Conservation (phyloP, 306 rosid genomes). For the Astragalus glycyphyllos region DNA sequence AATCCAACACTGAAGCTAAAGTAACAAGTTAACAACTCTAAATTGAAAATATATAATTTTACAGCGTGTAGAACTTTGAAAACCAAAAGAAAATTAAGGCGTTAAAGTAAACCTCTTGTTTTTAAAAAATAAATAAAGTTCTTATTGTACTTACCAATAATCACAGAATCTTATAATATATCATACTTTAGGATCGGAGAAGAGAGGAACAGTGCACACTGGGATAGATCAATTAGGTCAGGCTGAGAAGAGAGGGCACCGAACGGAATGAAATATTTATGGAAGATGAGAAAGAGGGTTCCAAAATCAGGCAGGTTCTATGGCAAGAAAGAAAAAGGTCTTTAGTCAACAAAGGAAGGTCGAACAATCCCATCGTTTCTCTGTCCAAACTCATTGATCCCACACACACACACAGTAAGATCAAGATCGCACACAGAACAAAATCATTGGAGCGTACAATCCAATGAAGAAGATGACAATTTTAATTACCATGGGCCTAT, state of each 20-base stretch:
- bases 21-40: background rate
- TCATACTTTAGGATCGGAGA: background rate
- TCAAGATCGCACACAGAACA: background rate
- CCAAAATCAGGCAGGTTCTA: background rate
- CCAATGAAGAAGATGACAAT: background rate
- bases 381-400: background rate
- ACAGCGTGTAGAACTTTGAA: background rate
- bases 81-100: background rate
- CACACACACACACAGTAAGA: background rate
- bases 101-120: slow-evolving; percentile 1
- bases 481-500: background rate
- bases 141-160: background rate
- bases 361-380: background rate
- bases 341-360: background rate
- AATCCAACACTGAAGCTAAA: background rate
- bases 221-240: background rate
- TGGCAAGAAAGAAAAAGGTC: background rate
- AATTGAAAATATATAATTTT: background rate
- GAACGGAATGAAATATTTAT: background rate
- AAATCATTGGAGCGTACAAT: background rate
- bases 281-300: background rate
- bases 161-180: slow-evolving; percentile 9
- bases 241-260: background rate
- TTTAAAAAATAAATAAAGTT: background rate
- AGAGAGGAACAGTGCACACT: background rate